Percentiles rank a stretch among this genome's conserved stretches.
phyloP scores from a whole-genome alignment of 2,329 filamentous ascomycete species.

The Coniochaeta sp. region DNA sequence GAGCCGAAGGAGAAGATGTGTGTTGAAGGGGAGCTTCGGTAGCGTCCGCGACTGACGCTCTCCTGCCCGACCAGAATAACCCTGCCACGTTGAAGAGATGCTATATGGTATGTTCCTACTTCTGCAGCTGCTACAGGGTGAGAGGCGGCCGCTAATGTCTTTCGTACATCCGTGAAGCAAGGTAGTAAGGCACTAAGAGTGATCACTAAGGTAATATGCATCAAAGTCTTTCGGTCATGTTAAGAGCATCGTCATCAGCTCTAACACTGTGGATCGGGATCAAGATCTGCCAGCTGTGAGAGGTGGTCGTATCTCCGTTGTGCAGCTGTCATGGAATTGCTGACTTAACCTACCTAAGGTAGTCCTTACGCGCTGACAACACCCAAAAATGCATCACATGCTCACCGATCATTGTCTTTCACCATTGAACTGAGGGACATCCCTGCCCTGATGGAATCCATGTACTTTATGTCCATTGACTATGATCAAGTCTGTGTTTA shows the following conservation, averaged over 20 bases:
- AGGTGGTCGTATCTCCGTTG: too few species aligned
- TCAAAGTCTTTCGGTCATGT: background rate
- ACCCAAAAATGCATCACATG: too few species aligned
- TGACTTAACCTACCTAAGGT: too few species aligned
- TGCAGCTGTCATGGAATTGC: background rate
- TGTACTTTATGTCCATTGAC: too few species aligned
- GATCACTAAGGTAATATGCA: too few species aligned
- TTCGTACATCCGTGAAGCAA: background rate
- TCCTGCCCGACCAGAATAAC: slow-evolving; percentile 37
- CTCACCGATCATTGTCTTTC: too few species aligned
- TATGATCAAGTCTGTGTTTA: too few species aligned
- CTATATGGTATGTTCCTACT: background rate
- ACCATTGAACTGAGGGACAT: too few species aligned
- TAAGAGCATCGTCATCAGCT: background rate
- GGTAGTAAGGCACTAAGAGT: too few species aligned
- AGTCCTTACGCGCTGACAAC: background rate
- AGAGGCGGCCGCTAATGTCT: background rate
- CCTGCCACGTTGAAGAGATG: slow-evolving; percentile 31
- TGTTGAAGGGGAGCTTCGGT: slow-evolving; percentile 18
- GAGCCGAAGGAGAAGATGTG: slow-evolving; percentile 6
- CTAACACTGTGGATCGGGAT: background rate
- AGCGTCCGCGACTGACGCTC: slow-evolving; percentile 30
- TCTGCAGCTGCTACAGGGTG: background rate
- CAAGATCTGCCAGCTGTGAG: background rate
- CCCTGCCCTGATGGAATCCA: too few species aligned